Percentiles rank a stretch among this genome's conserved stretches.
Conservation (phyloP, 2,329 filamentous ascomycete species). For the Fusarium fujikuroi region DNA sequence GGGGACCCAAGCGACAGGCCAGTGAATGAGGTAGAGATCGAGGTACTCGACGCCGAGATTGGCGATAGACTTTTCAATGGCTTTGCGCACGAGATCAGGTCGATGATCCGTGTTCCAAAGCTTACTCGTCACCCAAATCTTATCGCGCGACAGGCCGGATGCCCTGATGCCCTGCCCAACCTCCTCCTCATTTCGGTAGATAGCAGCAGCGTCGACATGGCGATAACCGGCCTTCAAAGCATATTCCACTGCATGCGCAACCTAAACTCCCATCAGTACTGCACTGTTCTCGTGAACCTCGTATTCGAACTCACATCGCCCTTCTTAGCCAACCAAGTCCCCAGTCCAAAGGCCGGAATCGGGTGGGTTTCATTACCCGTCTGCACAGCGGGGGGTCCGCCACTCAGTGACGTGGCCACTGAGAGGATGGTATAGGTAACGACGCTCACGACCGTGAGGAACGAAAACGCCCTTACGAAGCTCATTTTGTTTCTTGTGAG, state of each 20-base stretch:
- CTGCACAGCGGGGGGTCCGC: not conserved
- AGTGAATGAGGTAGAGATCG: constrained; percentile 48
- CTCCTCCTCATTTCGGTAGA: constrained; percentile 69
- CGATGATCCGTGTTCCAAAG: constrained; percentile 51
- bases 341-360: constrained; percentile 48
- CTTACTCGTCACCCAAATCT: constrained; percentile 48
- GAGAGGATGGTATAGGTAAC: constrained; percentile 17
- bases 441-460: constrained; percentile 19
- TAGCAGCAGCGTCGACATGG: constrained; percentile 66
- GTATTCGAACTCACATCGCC: constrained; percentile 11
- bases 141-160: constrained; percentile 41
- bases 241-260: constrained; percentile 60
- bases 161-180: constrained; percentile 58
- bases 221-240: constrained; percentile 65
- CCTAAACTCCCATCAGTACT: constrained; percentile 3
- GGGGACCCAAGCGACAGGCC: constrained; percentile 41
- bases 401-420: constrained; percentile 16
- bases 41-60: constrained; percentile 48
- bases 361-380: constrained; percentile 5
- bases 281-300: rapidly evolving
- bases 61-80: constrained; percentile 45
- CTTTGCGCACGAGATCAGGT: constrained; percentile 43
- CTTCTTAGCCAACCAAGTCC: constrained; percentile 48
- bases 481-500: constrained; percentile 3
- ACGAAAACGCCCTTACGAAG: constrained; percentile 24